Base-by-base conservation (phyloP, 108 stramenopile species). In the Pseudonitzschia multiseries region DNA sequence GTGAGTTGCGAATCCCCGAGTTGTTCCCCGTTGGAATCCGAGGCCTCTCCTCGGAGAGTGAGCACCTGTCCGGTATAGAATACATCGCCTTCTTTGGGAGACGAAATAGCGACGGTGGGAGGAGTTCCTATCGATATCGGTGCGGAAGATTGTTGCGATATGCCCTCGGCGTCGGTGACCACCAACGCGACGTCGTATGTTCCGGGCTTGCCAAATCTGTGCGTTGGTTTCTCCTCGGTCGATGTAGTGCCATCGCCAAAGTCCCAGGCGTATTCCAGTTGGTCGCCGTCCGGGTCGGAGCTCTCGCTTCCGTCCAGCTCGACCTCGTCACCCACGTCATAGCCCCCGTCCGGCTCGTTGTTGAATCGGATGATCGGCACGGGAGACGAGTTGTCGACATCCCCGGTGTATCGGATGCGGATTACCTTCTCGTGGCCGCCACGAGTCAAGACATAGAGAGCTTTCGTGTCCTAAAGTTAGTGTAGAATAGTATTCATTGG, bases 281-380 rank as follows among this genome's bases (percentile, higher is more conserved):
- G 28, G 56, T 81, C 75, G 17, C 74, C 75, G 61, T 81, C 75
- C 15, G 79, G 75, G 31, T 81, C 79, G 36, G 15, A 63, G 32
- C 70, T 76, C 29, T 32, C 52, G 51, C 61, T 67, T 42, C 75
- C 79, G 66, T 76, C 79, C 52, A 81, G 76, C 36, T 33, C n/a
- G 17, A 81, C 32, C n/a, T 59, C 42, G 15, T 81, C 79, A 8
- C 75, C 75, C 22, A 81, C 75, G 5, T 67, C 22, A 27, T 76
- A 81, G 27, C 8, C 29, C 17, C 29, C 32, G 8, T 63, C 64
- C 13, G 40, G 20, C 9, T 59, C 36, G n/a, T n/a, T 13, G 18
- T 65, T 63, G 12, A 24, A 40, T 57, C n/a, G 17, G 36, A 81
- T 81, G 17, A 17, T 6, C 5, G 71, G 54, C 14, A 51, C 48